A percentile compares a stretch with the other conserved stretches of the same genome.
Conservation (phyloP, 208 protist genomes). For the Leishmania tarentolae region DNA sequence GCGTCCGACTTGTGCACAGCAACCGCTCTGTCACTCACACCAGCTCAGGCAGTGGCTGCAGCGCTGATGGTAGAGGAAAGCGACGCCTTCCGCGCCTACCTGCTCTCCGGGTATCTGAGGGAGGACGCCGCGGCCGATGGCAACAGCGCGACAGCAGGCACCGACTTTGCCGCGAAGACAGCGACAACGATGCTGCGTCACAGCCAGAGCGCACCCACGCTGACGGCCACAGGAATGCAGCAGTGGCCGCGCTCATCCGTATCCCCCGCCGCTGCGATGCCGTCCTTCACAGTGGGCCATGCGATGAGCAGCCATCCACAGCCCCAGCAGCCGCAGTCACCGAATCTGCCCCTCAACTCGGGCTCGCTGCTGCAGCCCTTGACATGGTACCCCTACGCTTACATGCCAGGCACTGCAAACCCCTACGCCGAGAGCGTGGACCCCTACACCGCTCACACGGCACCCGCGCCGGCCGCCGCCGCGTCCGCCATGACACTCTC, state of each 20-base stretch:
- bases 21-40: conserved; percentile 4
- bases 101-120: conserved; percentile 15
- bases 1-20: not conserved
- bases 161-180: not conserved
- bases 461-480: conserved; percentile 16
- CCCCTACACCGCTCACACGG: conserved; percentile 8
- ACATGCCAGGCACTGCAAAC: conserved; percentile 39
- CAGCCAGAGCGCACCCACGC: conserved; percentile 12
- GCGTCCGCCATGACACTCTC: conserved; percentile 45
- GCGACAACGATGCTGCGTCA: not conserved
- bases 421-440: conserved; percentile 33
- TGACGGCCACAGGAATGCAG: not conserved
- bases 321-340: not conserved
- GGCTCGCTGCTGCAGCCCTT: conserved; percentile 34
- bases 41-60: conserved; percentile 15
- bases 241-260: not conserved
- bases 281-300: not conserved
- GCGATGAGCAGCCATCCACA: not conserved
- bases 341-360: not conserved
- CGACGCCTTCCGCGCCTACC: conserved; percentile 19
- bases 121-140: not conserved
- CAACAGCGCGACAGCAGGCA: not conserved
- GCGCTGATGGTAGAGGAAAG: conserved; percentile 29
- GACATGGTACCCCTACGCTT: conserved; percentile 40
- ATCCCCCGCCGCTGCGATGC: not conserved